Base-by-base conservation (phyloP, 345 rosid species). In the Eucalyptus decipiens region DNA sequence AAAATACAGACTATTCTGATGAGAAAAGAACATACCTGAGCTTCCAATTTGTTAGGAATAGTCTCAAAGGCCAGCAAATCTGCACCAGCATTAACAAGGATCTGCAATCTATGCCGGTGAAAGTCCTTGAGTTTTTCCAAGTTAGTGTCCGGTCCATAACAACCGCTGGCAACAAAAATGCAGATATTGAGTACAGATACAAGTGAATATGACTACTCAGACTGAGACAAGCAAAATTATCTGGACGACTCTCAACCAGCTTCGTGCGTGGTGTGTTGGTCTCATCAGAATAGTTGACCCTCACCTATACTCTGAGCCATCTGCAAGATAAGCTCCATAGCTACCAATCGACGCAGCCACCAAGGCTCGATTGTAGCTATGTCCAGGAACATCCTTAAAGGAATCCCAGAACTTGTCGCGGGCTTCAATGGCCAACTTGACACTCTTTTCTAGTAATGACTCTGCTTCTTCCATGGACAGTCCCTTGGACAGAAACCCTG, bases 341-440 rank as follows among this genome's bases (percentile, higher is more conserved):
- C 99, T 96, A 47, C 99, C 99, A 86, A 97, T 92, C 15, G 99
- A 97, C 3, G 98, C 99, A 87, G 99, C 99, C 85, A 96, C 98
- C 87, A 97, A 87, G 90, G 98, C 97, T 90, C 93, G 90, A 91
- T 96, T 95, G 89, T 94, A 95, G 91, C 90, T 88, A 65, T 92
- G 93, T 48, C 91, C 95, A 52, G 96, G 91, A 88, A 88, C 49
- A 6, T 90, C 88, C 88, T 91, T 91, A 30, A 89, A 86, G 21
- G 93, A 90, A 83, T 97, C 95, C 98, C 99, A 97, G 90, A 96
- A 97, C 87, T 90, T 94, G 87, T 97, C 95, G 4, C 99, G 98
- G 50, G 97, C 95, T 92, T 97, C 99, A 30, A 92, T 89, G 10
- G 99, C 98, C 92, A 97, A 88, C 49, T 90, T 87, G 8, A 97